Evolutionary conservation across 257 asterid species (phyloP), one percentile per base, ranked within the genome.

Genomic region (Cynanchum wilfordii): DNA sequence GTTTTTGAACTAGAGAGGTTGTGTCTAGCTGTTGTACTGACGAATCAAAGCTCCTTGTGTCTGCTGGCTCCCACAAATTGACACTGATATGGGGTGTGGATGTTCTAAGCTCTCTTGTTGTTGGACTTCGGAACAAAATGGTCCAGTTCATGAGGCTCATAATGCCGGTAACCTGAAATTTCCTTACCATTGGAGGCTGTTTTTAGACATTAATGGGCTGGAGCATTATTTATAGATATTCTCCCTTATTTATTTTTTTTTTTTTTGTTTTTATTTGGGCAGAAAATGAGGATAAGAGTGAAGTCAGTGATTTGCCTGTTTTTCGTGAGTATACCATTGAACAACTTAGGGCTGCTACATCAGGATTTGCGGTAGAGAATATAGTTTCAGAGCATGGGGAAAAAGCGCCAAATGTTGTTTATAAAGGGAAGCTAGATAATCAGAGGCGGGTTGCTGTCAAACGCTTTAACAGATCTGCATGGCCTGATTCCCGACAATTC

Each of bases 321-420:
- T 93, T 93, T 79, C 92, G 96, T 65, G 98, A 93, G 73, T 93
- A 79, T 77, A 84, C 97, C 33, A 38, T 93, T 33, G 97, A 91
- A 45, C 97, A 93, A 77, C 94, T 93, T 44, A 87, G 90, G 79
- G 80, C 75, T 12, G 93, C 96, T 30, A 93, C 98, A 13, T 88
- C 97, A 56, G 96, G 96, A 52, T 93, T 93, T 80, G 96, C 98
- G 8, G 91, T 87, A 33, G 96, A 91, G 84, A 93, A 91, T 81
- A 93, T 93, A 67, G 96, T 93, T 52, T 93, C 98, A 36, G 98
- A 91, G 77, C 97, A 91, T 62, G 98, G 97, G 52, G 98, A 93
- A 86, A 91, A 93, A 82, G 98, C 98, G 30, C 98, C 97, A 1
- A 93, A 93, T 78, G 97, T 91, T 73, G 97, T 91, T 77, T 91